phyloP scores from a whole-genome alignment of 2,329 filamentous ascomycete genomes.

The Aspergillus terreus region DNA sequence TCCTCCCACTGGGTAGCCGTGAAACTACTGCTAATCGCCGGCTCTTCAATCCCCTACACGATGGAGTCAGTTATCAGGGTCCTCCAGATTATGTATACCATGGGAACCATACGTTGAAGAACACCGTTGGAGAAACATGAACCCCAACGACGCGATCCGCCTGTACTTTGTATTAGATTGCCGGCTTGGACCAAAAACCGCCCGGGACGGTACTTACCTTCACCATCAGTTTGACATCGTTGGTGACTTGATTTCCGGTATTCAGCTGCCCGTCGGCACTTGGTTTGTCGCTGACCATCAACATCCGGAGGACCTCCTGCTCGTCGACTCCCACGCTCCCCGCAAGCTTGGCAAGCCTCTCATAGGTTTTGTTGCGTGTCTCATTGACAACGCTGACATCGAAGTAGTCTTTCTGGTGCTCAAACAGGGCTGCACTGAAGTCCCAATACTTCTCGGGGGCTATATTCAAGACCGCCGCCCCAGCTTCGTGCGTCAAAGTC shows the following conservation, averaged over 20 bases:
- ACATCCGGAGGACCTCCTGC: slow-evolving; percentile 63
- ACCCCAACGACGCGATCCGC: slow-evolving; percentile 69
- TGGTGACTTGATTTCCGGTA: slow-evolving; percentile 73
- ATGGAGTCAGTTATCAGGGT: slow-evolving; percentile 19
- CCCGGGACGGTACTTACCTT: slow-evolving; percentile 52
- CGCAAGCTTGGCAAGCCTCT: slow-evolving; percentile 72
- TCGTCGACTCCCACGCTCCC: slow-evolving; percentile 64
- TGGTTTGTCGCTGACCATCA: slow-evolving; percentile 67
- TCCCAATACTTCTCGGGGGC: slow-evolving; percentile 72
- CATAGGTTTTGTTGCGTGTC: slow-evolving; percentile 78
- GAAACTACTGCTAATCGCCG: slow-evolving; percentile 75
- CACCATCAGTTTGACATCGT: slow-evolving; percentile 78
- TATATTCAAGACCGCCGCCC: slow-evolving; percentile 70
- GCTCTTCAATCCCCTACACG: slow-evolving; percentile 64
- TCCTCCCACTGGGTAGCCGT: slow-evolving; percentile 77
- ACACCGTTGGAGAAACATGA: slow-evolving; percentile 86
- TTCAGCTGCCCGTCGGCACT: slow-evolving; percentile 68
- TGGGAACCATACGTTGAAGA: slow-evolving; percentile 63
- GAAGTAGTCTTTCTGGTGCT: slow-evolving; percentile 72
- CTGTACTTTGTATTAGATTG: slow-evolving; percentile 28
- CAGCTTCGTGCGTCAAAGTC: slow-evolving; percentile 70
- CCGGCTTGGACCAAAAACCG: background rate
- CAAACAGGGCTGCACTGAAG: slow-evolving; percentile 68
- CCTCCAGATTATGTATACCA: background rate
- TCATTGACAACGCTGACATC: slow-evolving; percentile 82